A percentile compares a stretch with the other conserved stretches of the same genome.
phyloP scores from a whole-genome alignment of 129 eudicot genomes.

The Centella asiatica region DNA sequence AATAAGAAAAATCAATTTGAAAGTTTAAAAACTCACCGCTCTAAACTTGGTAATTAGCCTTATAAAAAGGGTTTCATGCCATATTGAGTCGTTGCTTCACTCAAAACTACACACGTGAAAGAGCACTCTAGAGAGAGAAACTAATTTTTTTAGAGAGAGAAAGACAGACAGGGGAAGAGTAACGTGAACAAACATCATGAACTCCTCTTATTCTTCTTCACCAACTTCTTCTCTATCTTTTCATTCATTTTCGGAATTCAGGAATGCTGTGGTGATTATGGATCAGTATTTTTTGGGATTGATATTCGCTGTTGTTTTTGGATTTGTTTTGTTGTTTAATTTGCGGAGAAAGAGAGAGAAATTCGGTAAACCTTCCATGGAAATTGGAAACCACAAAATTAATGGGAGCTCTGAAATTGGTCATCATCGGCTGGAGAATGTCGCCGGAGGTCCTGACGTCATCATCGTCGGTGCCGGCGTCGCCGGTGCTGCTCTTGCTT shows the following conservation, averaged over 20 bases:
- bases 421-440: conserved; percentile 14
- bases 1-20: too few relatives aligned
- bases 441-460: conserved; percentile 35
- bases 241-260: conserved; percentile 16
- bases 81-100: conserved; percentile 1
- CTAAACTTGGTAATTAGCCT: too few relatives aligned
- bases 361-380: background rate
- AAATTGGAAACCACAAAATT: background rate
- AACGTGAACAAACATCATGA: background rate
- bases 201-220: background rate
- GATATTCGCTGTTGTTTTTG: conserved; percentile 29
- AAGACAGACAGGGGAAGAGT: too few relatives aligned
- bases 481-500: conserved; percentile 66
- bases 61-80: too few relatives aligned
- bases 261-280: conserved; percentile 18
- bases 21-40: too few relatives aligned
- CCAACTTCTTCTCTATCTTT: background rate
- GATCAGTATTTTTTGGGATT: conserved; percentile 33
- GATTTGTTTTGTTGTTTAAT: conserved; percentile 25
- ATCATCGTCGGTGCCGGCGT: conserved; percentile 64
- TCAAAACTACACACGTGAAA: background rate
- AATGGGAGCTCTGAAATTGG: conserved; percentile 11
- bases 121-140: background rate
- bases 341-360: conserved; percentile 14
- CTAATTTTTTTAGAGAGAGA: background rate